Evolutionary conservation across 768 basidiomycete species (phyloP), one percentile per base, ranked within the genome.

Genomic region (Pilatotrama ljubarskyi): DNA sequence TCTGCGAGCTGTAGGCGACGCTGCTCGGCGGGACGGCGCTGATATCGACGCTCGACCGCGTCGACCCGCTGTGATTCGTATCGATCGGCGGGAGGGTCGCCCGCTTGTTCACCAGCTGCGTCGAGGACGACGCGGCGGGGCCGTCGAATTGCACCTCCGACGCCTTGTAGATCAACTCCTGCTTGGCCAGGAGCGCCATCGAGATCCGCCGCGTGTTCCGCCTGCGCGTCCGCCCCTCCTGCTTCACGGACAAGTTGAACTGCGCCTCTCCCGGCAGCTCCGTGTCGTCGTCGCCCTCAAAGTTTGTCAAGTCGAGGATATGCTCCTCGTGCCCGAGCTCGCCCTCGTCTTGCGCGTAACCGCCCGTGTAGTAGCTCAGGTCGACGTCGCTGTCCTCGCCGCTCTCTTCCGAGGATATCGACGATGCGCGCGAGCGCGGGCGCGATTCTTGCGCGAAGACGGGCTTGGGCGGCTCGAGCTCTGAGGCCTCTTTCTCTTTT

Each of bases 241-340:
- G 83, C 69, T 78, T 80, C 32, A 92, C 72, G 29, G 71, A 73
- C 26, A 73, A 69, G 51, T 80, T 85, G 24, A 92, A 74, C 59
- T 74, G 71, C 9, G 68, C 75, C 64, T 91, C 89, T 8, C 82
- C 86, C 1, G 83, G 84, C 18, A 83, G 70, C 15, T 76, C 73
- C 14, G 80, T 74, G 59, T 88, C 84, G 42, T 86, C 77, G 62
- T 93, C 90, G 24, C 89, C 90, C 60, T 91, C 88, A 67, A 90
- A 93, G 66, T 90, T 87, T 5, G 89, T 89, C 59, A 88, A 73
- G 63, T 91, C 88, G 5, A 88, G 72, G 1, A 82, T 77, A 52
- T 84, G 80, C 41, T 77, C 76, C 58, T 82, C 80, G 55, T 80
- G 78, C 3, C 76, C 73, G 2, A 74, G 66, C 46, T 69, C 69